Conservation (phyloP, 2,329 filamentous ascomycete species). For the Dactylellina parvicollis region DNA sequence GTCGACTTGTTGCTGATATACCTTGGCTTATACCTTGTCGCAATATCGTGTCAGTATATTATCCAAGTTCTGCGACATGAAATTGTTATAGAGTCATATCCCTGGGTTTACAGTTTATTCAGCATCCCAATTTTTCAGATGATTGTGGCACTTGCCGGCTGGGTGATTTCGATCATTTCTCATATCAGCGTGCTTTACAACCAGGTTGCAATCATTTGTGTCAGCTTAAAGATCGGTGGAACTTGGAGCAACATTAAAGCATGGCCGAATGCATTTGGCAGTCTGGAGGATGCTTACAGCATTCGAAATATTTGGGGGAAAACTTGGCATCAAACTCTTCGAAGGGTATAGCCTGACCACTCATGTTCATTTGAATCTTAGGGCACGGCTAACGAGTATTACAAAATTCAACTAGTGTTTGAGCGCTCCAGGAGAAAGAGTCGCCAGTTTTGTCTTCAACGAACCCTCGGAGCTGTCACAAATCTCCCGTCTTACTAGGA, state of each 20-base stretch:
- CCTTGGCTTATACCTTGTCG: constrained; percentile 15
- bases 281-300: constrained; percentile 20
- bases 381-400: neutral
- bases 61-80: constrained; percentile 14
- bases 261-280: constrained; percentile 33
- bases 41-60: constrained; percentile 5
- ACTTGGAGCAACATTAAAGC: constrained; percentile 24
- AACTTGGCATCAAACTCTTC: constrained; percentile 32
- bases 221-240: constrained; percentile 24
- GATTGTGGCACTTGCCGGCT: constrained; percentile 6
- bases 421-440: constrained; percentile 33
- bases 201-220: constrained; percentile 15
- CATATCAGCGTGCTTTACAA: constrained; percentile 36
- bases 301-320: constrained; percentile 42
- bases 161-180: constrained; percentile 31
- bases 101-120: constrained; percentile 16
- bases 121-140: constrained; percentile 23
- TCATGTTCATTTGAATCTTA: too few relatives aligned
- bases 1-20: constrained; percentile 27
- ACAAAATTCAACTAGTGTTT: neutral
- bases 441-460: constrained; percentile 16
- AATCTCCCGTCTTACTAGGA: neutral
- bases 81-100: neutral
- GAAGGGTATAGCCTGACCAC: constrained; percentile 13
- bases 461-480: constrained; percentile 13